Conservation (phyloP, 371 early-diverging fungal genomes). For the Mortierella sp. region DNA sequence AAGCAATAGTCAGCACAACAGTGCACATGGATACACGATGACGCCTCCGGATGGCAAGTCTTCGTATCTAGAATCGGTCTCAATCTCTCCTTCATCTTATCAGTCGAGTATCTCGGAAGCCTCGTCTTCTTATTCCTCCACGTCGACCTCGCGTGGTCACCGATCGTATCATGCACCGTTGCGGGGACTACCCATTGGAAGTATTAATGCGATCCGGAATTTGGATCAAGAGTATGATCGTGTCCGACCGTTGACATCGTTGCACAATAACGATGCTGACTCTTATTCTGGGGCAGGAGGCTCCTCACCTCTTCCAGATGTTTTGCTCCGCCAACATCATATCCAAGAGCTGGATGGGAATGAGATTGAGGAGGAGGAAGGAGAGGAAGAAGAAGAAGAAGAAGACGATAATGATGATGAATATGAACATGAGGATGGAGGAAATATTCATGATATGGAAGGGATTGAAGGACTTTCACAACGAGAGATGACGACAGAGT, state of each 20-base stretch:
- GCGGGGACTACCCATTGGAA: conserved; percentile 32
- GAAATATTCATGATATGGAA: not conserved
- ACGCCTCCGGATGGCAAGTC: not conserved
- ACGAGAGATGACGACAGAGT: not conserved
- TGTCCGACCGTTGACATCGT: conserved; percentile 24
- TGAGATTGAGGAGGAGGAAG: not conserved
- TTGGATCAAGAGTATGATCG: conserved; percentile 23
- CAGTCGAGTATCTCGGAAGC: not conserved
- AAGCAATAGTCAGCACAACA: conserved; percentile 4
- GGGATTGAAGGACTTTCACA: not conserved
- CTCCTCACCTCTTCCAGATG: conserved; percentile 11
- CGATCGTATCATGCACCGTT: conserved; percentile 21
- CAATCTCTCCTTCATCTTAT: not conserved
- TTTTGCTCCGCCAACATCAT: conserved; percentile 25
- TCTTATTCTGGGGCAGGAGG: conserved; percentile 16
- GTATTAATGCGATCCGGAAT: conserved; percentile 40
- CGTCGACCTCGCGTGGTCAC: not conserved
- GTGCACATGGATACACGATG: not conserved
- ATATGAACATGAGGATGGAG: not conserved
- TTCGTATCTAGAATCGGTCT: not conserved
- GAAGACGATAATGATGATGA: conserved; percentile 2
- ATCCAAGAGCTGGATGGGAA: conserved; percentile 11
- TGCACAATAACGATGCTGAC: conserved; percentile 11
- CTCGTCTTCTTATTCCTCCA: conserved; percentile 9
- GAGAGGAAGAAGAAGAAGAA: conserved; percentile 2